phyloP scores from a whole-genome alignment of 345 rosid genomes.

The Aquilaria yunnanensis region DNA sequence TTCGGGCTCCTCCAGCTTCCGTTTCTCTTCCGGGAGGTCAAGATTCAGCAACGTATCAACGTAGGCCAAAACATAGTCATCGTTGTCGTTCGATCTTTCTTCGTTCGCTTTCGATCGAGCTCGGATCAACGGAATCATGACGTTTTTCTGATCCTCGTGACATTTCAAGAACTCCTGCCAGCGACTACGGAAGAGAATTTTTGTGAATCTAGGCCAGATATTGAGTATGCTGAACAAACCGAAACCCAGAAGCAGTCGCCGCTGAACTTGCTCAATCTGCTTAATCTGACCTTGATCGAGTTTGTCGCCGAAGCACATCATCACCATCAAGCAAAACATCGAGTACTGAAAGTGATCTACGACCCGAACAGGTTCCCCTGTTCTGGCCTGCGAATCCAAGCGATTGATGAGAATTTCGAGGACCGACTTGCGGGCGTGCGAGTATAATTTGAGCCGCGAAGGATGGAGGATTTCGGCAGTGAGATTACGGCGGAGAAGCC shows the following conservation, averaged over 20 bases:
- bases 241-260: constrained; percentile 17
- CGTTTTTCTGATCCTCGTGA: no score
- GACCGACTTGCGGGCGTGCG: constrained; percentile 36
- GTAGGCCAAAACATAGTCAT: constrained; percentile 5
- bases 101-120: no score
- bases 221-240: constrained; percentile 27
- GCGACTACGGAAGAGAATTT: constrained; percentile 18
- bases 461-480: constrained; percentile 42
- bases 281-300: constrained; percentile 21
- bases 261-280: constrained; percentile 28
- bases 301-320: constrained; percentile 34
- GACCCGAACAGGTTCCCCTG: constrained; percentile 6
- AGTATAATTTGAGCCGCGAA: constrained; percentile 3
- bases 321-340: constrained; percentile 25
- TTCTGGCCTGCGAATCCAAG: constrained; percentile 2
- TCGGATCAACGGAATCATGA: no score
- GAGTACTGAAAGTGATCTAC: constrained; percentile 26
- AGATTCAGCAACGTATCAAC: constrained; percentile 26
- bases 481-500: constrained; percentile 39
- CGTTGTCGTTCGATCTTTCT: no score
- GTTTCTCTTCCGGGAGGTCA: constrained; percentile 26
- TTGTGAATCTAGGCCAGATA: constrained; percentile 30
- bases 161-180: constrained; percentile 21
- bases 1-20: constrained; percentile 24
- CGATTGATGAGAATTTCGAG: constrained; percentile 23